phyloP scores from a whole-genome alignment of 768 basidiomycete species.

The Pleurotus sapidus region DNA sequence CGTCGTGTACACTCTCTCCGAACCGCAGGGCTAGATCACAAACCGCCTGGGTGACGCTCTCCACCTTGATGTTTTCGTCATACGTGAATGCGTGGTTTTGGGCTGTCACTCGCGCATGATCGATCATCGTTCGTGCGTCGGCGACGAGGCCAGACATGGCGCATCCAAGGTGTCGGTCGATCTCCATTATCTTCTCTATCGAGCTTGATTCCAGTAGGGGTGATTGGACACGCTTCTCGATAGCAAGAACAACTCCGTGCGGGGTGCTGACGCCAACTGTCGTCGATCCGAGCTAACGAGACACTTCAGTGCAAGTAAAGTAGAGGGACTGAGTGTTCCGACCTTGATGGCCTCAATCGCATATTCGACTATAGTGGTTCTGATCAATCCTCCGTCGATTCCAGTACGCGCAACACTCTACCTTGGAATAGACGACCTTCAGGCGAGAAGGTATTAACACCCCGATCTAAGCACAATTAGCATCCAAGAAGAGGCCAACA shows the following conservation, averaged over 20 bases:
- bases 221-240: conserved; percentile 98
- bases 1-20: conserved; percentile 98
- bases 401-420: conserved; percentile 26
- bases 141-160: conserved; percentile 98
- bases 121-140: conserved; percentile 99
- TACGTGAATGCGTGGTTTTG: conserved; percentile 97
- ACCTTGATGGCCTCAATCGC: conserved; percentile 99
- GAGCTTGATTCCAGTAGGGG: conserved; percentile 92
- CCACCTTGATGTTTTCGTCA: conserved; percentile 95
- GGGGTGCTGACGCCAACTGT: conserved; percentile 93
- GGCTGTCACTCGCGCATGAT: conserved; percentile 96
- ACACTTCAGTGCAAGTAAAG: conserved; percentile 5
- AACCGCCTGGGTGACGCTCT: conserved; percentile 97
- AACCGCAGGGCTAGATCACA: conserved; percentile 96
- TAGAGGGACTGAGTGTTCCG: conserved; percentile 6
- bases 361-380: conserved; percentile 78
- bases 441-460: conserved; percentile 98
- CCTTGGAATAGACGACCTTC: conserved; percentile 99
- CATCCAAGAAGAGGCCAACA: not conserved
- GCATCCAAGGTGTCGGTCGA: conserved; percentile 93
- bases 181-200: conserved; percentile 99
- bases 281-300: conserved; percentile 86
- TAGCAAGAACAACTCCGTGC: conserved; percentile 88
- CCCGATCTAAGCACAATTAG: conserved; percentile 61
- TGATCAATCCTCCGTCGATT: conserved; percentile 3